Base-by-base conservation (phyloP, 495 filamentous ascomycete species). In the Penicillium herquei region DNA sequence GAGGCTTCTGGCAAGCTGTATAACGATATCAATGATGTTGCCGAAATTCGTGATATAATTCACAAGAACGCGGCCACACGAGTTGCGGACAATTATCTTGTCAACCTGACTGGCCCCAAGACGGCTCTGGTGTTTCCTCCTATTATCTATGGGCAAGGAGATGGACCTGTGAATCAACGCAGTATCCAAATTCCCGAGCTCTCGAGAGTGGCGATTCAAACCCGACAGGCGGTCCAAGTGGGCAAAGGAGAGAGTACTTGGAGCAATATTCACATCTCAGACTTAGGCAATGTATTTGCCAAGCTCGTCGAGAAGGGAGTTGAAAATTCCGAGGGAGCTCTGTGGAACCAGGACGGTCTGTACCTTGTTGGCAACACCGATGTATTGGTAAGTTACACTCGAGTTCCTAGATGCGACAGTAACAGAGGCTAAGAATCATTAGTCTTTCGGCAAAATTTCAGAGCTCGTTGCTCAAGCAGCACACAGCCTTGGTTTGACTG, bases 281-380 rank as follows among this genome's bases (percentile, higher is more conserved):
- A 91, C 64, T 70, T 91, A 2, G 76, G 77, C 41, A 72, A 73
- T n/a, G 64, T 87, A 31, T 90, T 84, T 66, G 68, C 88, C 7
- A 67, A 70, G 35, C 75, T 72, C 18, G 59, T 89, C 18, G 80
- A 84, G 31, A 85, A 58, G 78, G 86, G 44, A 7, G 64, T 65
- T 18, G 87, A 84, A 74, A 85, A 81, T 0, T 67, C 70, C 1
- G 74, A 84, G 43, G 85, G 77, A 4, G 87, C 88, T 30, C 75
- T 86, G n/a, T 93, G 87, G 81, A 85, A 84, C 5, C 66, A 73
- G n/a, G 74, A 85, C 51, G 87, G 81, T 5, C 87, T 91, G 63
- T 91, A 85, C 70, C 85, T 89, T 62, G 70, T 78, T 37, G 80
- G 84, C 60, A 83, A 79, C 16, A 7, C 31, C 52, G 85, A 78